Evolutionary conservation across 352 stramenopile genomes (phyloP).

Genomic region (Pythium myriotylum): DNA sequence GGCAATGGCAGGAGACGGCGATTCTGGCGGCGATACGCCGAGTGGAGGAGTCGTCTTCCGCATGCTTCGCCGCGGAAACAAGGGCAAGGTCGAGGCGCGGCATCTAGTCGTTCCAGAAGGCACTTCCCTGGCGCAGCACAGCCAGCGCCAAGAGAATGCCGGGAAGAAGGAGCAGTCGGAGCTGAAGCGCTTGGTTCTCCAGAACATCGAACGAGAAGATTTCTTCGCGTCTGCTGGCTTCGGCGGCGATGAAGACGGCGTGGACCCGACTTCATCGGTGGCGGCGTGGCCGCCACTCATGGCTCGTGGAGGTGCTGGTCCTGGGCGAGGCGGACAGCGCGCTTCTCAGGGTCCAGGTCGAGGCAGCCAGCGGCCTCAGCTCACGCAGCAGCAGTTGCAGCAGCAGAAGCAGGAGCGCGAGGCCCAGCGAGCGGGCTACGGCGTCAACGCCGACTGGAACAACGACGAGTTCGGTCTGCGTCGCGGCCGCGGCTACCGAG

Average conservation of each 20-base stretch:
- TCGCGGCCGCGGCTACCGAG: slow-evolving; percentile 67
- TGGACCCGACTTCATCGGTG: slow-evolving; percentile 15
- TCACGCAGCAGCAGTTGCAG: slow-evolving; percentile 23
- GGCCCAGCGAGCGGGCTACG: slow-evolving; percentile 53
- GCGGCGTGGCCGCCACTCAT: slow-evolving; percentile 13
- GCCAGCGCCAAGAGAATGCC: slow-evolving; percentile 83
- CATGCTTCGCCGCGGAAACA: slow-evolving; percentile 96
- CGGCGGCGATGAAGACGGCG: slow-evolving; percentile 14
- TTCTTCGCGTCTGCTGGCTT: slow-evolving; percentile 47
- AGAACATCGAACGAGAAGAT: slow-evolving; percentile 87
- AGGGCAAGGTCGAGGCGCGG: slow-evolving; percentile 96
- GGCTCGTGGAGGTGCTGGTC: neutral
- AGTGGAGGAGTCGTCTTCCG: slow-evolving; percentile 87
- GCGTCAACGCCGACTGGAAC: slow-evolving; percentile 77
- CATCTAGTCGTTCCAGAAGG: slow-evolving; percentile 91
- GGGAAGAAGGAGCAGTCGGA: slow-evolving; percentile 88
- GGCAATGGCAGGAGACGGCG: neutral
- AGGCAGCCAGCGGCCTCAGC: slow-evolving; percentile 7
- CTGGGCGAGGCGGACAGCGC: neutral
- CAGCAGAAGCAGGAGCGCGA: slow-evolving; percentile 34
- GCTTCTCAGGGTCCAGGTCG: neutral
- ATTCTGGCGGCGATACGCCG: slow-evolving; percentile 24
- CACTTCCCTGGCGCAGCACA: slow-evolving; percentile 93
- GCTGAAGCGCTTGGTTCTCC: slow-evolving; percentile 84
- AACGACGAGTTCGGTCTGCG: slow-evolving; percentile 82